Percentiles rank a stretch among this genome's conserved stretches.
Evolutionary conservation across 257 asterid species (phyloP).

Genomic region (Ligustrum vulgare): DNA sequence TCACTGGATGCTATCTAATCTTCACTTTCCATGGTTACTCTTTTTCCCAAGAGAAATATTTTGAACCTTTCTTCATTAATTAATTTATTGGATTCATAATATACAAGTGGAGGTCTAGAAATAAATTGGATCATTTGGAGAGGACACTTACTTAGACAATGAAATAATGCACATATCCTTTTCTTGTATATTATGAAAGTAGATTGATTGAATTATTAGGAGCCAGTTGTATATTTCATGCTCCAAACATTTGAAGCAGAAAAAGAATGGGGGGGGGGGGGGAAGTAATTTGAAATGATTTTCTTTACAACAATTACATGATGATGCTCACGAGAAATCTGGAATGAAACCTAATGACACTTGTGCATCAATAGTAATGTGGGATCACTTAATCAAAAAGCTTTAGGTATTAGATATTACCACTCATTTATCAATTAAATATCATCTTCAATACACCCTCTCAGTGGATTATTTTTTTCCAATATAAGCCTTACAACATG

Average conservation of each 20-base stretch:
- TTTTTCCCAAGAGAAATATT: background rate
- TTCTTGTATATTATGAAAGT: background rate
- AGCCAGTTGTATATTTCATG: background rate
- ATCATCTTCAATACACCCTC: background rate
- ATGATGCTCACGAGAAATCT: background rate
- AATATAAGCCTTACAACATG: background rate
- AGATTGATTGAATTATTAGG: background rate
- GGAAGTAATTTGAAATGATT: background rate
- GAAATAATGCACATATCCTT: background rate
- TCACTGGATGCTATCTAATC: conserved; percentile 11
- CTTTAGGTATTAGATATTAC: background rate
- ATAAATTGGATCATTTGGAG: background rate
- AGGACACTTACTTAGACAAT: background rate
- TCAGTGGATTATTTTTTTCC: background rate
- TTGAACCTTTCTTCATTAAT: background rate
- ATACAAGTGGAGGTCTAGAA: background rate
- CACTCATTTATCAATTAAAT: too few relatives aligned
- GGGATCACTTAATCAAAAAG: background rate
- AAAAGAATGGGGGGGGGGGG: too few relatives aligned
- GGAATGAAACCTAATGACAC: too few relatives aligned
- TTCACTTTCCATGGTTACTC: background rate
- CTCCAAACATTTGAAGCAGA: background rate
- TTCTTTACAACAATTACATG: background rate
- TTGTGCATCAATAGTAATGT: background rate
- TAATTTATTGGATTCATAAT: too few relatives aligned